phyloP scores from a whole-genome alignment of 2,329 filamentous ascomycete genomes.

The Pezizomycotina sp. region DNA sequence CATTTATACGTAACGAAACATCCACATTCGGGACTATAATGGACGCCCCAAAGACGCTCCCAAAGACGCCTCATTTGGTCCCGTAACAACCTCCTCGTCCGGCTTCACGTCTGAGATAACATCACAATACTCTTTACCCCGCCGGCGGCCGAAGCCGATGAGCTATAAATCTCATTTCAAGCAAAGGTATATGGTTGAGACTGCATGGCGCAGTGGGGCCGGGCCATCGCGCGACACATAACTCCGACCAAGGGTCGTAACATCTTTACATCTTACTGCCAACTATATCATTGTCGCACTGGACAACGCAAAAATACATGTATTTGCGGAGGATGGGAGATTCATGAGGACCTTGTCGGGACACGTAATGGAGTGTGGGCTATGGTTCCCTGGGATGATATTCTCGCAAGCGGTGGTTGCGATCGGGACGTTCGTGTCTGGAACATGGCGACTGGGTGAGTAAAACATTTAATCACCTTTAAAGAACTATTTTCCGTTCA shows the following conservation, averaged over 20 bases:
- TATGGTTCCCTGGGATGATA: slow-evolving; percentile 96
- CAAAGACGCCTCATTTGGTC: slow-evolving; percentile 12
- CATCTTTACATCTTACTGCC: slow-evolving; percentile 78
- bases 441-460: slow-evolving; percentile 84
- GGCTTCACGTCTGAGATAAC: slow-evolving; percentile 25
- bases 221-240: slow-evolving; percentile 67
- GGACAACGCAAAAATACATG: slow-evolving; percentile 96
- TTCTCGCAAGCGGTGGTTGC: slow-evolving; percentile 86
- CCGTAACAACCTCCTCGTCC: slow-evolving; percentile 14
- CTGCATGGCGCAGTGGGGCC: slow-evolving; percentile 92
- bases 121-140: slow-evolving; percentile 24
- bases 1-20: slow-evolving; percentile 14
- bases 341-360: slow-evolving; percentile 78
- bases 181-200: slow-evolving; percentile 90
- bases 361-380: slow-evolving; percentile 98
- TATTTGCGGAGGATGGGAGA: slow-evolving; percentile 83
- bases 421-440: slow-evolving; percentile 93
- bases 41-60: slow-evolving; percentile 7
- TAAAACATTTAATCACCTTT: slow-evolving; percentile 13
- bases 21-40: slow-evolving; percentile 11
- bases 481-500: not conserved
- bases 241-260: slow-evolving; percentile 98
- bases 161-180: slow-evolving; percentile 97
- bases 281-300: slow-evolving; percentile 96
- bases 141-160: slow-evolving; percentile 46